A percentile compares a stretch with the other conserved stretches of the same genome.
These are phyloP conservation scores for Microascus cirrosus DNA, from an alignment of 2,329 filamentous ascomycete species.

Conservation along the genomic window DNA sequence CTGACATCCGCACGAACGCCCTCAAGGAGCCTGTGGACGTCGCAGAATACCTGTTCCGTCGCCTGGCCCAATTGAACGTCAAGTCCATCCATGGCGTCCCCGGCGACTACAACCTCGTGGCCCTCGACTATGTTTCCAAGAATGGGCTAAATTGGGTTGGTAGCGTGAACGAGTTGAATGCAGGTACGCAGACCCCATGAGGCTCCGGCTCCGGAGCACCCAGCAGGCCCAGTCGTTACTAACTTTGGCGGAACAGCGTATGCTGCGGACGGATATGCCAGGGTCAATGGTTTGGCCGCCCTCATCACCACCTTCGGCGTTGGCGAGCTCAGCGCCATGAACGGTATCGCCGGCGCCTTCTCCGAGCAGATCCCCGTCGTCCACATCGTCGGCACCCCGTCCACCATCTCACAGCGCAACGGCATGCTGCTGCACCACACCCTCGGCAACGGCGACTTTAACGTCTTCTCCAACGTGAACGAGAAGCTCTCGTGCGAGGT, in stretches of 20 bases:
- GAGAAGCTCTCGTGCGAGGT: constrained; percentile 59
- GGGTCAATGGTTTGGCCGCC: constrained; percentile 59
- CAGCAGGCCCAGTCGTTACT: constrained; percentile 1
- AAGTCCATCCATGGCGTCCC: constrained; percentile 58
- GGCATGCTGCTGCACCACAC: constrained; percentile 53
- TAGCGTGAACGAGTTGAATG: constrained; percentile 64
- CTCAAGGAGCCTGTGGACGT: constrained; percentile 44
- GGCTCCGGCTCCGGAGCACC: not conserved
- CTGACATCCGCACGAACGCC: constrained; percentile 3
- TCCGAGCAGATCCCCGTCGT: constrained; percentile 62
- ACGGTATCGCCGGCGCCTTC: constrained; percentile 63
- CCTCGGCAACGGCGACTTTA: constrained; percentile 68
- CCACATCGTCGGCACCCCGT: constrained; percentile 51
- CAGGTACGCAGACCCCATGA: constrained; percentile 34
- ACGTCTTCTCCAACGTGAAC: constrained; percentile 73
- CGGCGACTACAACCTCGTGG: constrained; percentile 61
- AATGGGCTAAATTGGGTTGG: constrained; percentile 53
- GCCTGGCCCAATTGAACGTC: constrained; percentile 53
- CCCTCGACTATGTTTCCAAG: constrained; percentile 54
- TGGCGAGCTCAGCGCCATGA: constrained; percentile 62
- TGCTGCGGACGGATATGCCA: constrained; percentile 69
- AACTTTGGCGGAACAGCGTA: constrained; percentile 38
- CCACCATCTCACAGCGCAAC: constrained; percentile 33
- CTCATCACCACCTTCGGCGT: constrained; percentile 69
- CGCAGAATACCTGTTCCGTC: constrained; percentile 56